Percentiles rank a stretch among this genome's conserved stretches.
Conservation (phyloP, 2,329 filamentous ascomycete species). For the Pseudogymnoascus sp. region DNA sequence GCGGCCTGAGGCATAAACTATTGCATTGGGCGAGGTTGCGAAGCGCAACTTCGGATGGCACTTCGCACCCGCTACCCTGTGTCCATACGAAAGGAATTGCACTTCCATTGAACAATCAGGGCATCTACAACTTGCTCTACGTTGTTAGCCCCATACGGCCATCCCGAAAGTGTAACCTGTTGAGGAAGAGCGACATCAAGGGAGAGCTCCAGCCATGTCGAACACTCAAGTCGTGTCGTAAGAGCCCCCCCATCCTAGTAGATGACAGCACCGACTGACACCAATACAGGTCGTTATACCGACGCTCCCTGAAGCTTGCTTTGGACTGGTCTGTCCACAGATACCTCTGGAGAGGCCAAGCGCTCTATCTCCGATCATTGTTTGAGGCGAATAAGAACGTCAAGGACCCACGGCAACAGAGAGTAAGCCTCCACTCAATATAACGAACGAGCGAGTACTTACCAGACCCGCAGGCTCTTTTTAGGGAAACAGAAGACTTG, state of each 20-base stretch:
- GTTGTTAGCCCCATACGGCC: background rate
- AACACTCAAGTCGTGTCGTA: constrained; percentile 29
- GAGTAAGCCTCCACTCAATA: constrained; percentile 44
- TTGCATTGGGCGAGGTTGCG: background rate
- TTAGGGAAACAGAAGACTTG: constrained; percentile 80
- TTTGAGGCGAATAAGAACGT: constrained; percentile 91
- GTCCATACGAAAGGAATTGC: constrained; percentile 1
- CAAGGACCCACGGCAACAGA: constrained; percentile 75
- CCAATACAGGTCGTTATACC: constrained; percentile 62
- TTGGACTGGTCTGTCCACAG: constrained; percentile 94
- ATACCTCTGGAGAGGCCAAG: constrained; percentile 89
- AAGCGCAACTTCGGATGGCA: constrained; percentile 4
- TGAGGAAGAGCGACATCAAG: constrained; percentile 5
- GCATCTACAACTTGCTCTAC: background rate
- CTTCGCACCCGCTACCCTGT: background rate
- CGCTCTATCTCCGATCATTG: constrained; percentile 86
- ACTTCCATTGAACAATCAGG: background rate
- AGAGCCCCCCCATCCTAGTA: constrained; percentile 8
- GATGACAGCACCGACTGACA: constrained; percentile 12
- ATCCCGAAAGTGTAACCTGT: background rate
- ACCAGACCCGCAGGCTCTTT: constrained; percentile 52
- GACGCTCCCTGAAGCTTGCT: constrained; percentile 83
- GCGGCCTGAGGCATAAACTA: background rate
- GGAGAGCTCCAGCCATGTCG: constrained; percentile 22
- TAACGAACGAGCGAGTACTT: background rate